Conservation (phyloP, 208 protist species). For the Trypanosoma theileri region DNA sequence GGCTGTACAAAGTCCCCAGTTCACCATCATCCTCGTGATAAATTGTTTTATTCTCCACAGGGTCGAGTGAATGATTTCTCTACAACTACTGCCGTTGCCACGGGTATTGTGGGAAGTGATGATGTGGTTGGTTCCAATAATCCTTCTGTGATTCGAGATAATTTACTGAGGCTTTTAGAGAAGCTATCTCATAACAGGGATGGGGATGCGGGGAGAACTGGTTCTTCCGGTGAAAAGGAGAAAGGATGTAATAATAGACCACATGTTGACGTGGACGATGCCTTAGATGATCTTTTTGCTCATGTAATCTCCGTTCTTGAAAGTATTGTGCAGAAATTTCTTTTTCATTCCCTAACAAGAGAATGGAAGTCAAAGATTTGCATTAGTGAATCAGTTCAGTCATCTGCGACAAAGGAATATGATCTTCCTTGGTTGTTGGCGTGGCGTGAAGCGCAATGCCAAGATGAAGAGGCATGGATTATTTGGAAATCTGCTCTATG, state of each 20-base stretch:
- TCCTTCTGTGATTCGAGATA: slow-evolving; percentile 1
- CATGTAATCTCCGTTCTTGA: slow-evolving; percentile 15
- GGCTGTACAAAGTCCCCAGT: not conserved
- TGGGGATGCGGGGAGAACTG: not conserved
- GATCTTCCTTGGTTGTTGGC: slow-evolving; percentile 7
- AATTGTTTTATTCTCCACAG: not conserved
- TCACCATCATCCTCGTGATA: not conserved
- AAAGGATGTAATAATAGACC: not conserved
- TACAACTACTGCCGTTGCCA: not conserved
- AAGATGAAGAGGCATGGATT: slow-evolving; percentile 23
- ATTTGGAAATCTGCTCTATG: slow-evolving; percentile 18
- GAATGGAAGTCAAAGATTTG: not conserved
- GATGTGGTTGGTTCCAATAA: not conserved
- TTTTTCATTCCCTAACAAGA: not conserved
- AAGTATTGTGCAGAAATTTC: slow-evolving; percentile 11
- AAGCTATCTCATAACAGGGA: not conserved
- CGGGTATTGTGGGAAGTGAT: not conserved
- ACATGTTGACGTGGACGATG: not conserved
- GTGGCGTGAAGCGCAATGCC: slow-evolving; percentile 11
- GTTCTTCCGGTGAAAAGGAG: not conserved
- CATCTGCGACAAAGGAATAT: not conserved
- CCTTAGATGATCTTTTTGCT: slow-evolving; percentile 18
- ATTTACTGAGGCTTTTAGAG: slow-evolving; percentile 12
- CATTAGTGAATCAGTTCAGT: not conserved
- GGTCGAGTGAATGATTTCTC: not conserved